Evolutionary conservation across 2,329 filamentous ascomycete species (phyloP), one percentile per base, ranked within the genome.

Genomic region (Arthrobotrys entomopaga): DNA sequence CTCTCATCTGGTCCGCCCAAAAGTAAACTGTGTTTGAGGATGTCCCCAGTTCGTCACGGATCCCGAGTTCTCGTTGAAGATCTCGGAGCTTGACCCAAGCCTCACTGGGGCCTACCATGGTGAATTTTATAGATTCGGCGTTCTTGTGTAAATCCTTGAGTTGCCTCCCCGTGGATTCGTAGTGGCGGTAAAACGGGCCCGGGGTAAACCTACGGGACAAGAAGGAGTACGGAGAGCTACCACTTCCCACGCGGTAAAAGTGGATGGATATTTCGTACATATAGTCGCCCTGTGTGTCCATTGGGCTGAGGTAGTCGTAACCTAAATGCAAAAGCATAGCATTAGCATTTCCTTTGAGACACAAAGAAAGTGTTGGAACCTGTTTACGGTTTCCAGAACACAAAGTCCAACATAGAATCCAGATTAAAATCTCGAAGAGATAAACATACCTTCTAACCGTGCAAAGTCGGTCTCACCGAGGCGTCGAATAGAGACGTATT

Each of bases 261-360:
- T 65, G 48, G 16, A 73, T 16, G 57, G 61, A 66, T 16, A 73
- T 43, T 57, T 73, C 69, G 22, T 73, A 73, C 24, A 46, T 65
- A 34, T 43, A 61, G 11, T 73, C 61, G 4, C 63, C 56, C 8
- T 65, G 40, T 16, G 24, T 34, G 40, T 57, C 40, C 0, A 4
- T 5, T 26, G 50, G 49, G 29, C 57, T 49, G 20, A 50, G 15
- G 24, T 63, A 73, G 8, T 56, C 34, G 20, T 63, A 66, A n/a
- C 61, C 56, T 16, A 34, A 34, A 10, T 5, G 7, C 29, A 5
- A 34, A 3, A 34, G 29, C 6, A 34, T 34, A 34, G 7, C 6
- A 13, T 46, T 46, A n/a, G 15, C 13, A 1, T 46, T 46, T 46
- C 8, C 1, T 5, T n/a, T 46, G 42, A 46, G 11, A n/a, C 11